Evolutionary conservation across 805 yeast genomes (phyloP).

Genomic region (Candida saitoana): DNA sequence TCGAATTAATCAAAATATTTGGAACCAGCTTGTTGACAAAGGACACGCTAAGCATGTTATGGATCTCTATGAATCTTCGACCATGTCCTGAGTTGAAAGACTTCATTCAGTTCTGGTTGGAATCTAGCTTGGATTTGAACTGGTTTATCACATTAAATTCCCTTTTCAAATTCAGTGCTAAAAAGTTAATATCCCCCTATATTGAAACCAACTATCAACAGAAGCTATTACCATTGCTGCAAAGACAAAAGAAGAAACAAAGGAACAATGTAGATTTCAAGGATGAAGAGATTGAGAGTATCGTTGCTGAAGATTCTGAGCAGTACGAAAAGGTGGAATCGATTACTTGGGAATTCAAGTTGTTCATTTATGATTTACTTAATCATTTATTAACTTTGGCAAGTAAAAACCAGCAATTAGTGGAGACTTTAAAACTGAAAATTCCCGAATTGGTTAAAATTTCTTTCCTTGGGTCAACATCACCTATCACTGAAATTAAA

Average conservation of each 20-base stretch:
- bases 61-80: conserved; percentile 56
- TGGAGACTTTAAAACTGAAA: conserved; percentile 38
- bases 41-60: conserved; percentile 50
- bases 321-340: conserved; percentile 49
- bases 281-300: conserved; percentile 39
- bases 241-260: conserved; percentile 34
- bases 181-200: conserved; percentile 37
- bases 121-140: conserved; percentile 39
- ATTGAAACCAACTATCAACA: conserved; percentile 36
- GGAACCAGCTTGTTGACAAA: conserved; percentile 43
- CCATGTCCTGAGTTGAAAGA: conserved; percentile 40
- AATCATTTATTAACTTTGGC: conserved; percentile 41
- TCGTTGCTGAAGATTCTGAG: conserved; percentile 33
- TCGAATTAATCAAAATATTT: conserved; percentile 51
- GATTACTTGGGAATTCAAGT: conserved; percentile 53
- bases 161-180: conserved; percentile 44
- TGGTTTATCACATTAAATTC: conserved; percentile 61
- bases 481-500: conserved; percentile 58
- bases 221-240: conserved; percentile 39
- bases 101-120: conserved; percentile 59
- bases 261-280: conserved; percentile 27
- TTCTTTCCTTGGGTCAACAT: conserved; percentile 77
- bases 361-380: conserved; percentile 44
- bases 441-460: conserved; percentile 68
- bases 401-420: conserved; percentile 31